Evolutionary conservation across 805 yeast species (phyloP).

Genomic region (Wickerhamomyces queroliae): DNA sequence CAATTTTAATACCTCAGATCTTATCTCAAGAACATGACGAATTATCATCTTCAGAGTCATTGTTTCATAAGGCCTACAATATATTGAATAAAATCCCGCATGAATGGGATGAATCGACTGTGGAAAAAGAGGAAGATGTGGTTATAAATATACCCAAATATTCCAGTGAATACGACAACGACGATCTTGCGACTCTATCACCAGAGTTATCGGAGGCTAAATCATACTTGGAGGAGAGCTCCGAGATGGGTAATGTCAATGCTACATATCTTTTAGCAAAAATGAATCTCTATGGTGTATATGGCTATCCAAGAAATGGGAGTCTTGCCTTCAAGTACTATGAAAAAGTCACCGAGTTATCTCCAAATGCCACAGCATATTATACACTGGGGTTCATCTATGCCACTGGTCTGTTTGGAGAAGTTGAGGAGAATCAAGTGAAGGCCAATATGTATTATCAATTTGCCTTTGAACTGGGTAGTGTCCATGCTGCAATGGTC

Average conservation of each 20-base stretch:
- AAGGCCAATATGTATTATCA: conserved; percentile 65
- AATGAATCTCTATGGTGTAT: conserved; percentile 58
- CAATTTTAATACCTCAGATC: too few relatives aligned
- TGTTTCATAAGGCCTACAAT: too few relatives aligned
- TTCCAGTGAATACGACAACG: too few relatives aligned
- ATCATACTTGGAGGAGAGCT: conserved; percentile 16
- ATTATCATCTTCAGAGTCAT: too few relatives aligned
- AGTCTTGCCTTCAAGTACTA: conserved; percentile 49
- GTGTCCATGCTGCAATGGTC: conserved; percentile 64
- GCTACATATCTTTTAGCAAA: conserved; percentile 54
- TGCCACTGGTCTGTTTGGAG: conserved; percentile 83
- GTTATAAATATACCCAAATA: too few relatives aligned
- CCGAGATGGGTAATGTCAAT: conserved; percentile 30
- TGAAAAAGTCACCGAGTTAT: conserved; percentile 37
- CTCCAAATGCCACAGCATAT: conserved; percentile 57
- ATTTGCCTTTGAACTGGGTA: conserved; percentile 63
- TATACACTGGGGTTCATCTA: conserved; percentile 75
- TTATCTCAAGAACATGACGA: too few relatives aligned
- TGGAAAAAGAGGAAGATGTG: too few relatives aligned
- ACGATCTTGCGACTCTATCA: too few relatives aligned
- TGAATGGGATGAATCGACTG: too few relatives aligned
- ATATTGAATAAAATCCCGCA: too few relatives aligned
- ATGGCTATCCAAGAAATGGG: conserved; percentile 51
- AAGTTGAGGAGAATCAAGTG: conserved; percentile 54
- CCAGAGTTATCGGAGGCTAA: conserved; percentile 19